Base-by-base conservation (phyloP, 345 rosid genomes). In the Populus deltoides region DNA sequence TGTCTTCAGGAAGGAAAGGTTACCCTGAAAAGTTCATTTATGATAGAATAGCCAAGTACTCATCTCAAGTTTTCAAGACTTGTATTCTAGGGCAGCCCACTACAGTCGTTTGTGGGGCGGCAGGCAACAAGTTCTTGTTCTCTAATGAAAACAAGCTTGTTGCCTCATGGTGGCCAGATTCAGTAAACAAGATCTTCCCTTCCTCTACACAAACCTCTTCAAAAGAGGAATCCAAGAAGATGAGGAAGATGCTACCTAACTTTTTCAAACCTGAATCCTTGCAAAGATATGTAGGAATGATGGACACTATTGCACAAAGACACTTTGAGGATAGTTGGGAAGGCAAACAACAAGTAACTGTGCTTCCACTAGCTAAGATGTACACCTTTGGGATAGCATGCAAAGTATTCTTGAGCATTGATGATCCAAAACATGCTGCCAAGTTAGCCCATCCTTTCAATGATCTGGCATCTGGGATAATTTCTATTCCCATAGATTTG, bases 121-220 rank as follows among this genome's bases (percentile, higher is more conserved):
- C 78, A 36, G 83, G 83, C 45, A 71, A 80, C 73, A 80, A 80
- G 72, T 80, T 80, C 76, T 39, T 80, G 55, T 80, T 75, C 68
- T 70, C 79, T 5, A 75, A 75, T 20, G 83, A 80, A 71, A 70
- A 80, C 72, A 75, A 75, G 75, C 68, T 70, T 7, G 76, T 80
- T 3, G 65, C 65, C 18, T 36, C 79, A 0, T 80, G 83, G 83
- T 75, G 79, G 79, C 83, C 83, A 3, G 49, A 70, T 1, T 75
- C 83, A 1, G 51, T 80, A 51, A 43, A 63, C 15, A 80, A 66
- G 51, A 47, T 80, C n/a, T 70, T 80, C 39, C 72, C 83, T 63
- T 71, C 79, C 33, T 75, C 78, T 2, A 22, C 22, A 2, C 79
- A 75, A 27, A 69, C 62, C 12, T 55, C 75, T 3, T 51, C 53